Percentiles rank a stretch among this genome's conserved stretches.
These are phyloP conservation scores for Chlorella sp. DNA, from an alignment of 139 green algal species.

Conservation along the genomic window DNA sequence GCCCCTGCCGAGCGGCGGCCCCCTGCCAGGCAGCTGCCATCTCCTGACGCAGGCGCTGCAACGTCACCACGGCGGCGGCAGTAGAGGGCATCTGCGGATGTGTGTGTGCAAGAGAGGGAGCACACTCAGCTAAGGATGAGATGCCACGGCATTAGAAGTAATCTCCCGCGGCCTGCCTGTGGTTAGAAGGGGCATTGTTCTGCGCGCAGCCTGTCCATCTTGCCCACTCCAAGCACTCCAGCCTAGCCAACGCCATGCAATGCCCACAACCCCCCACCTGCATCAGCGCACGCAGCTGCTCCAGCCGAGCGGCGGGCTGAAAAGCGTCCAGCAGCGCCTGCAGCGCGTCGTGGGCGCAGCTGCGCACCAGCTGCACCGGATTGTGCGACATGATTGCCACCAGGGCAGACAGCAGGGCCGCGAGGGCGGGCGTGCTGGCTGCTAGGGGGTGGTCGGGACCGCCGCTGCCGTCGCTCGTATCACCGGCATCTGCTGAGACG, in stretches of 20 bases:
- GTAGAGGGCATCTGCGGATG: constrained; percentile 12
- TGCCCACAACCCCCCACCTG: not conserved
- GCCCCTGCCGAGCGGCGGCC: not conserved
- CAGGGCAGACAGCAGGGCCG: constrained; percentile 5
- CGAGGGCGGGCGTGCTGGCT: not conserved
- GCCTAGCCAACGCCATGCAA: not conserved
- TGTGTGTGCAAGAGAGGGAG: too few relatives aligned
- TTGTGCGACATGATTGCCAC: constrained; percentile 38
- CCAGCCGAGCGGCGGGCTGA: not conserved
- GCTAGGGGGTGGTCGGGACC: not conserved
- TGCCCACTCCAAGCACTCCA: too few relatives aligned
- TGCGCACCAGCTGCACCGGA: constrained; percentile 36
- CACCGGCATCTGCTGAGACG: not conserved
- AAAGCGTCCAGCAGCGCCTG: constrained; percentile 22
- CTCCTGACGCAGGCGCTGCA: constrained; percentile 45
- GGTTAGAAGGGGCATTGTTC: too few relatives aligned
- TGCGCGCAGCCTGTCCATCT: not conserved
- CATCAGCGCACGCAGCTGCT: constrained; percentile 6
- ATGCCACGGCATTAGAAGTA: too few relatives aligned
- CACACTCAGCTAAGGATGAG: too few relatives aligned
- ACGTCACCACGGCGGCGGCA: constrained; percentile 8
- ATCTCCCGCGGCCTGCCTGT: too few relatives aligned
- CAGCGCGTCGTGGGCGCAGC: constrained; percentile 37
- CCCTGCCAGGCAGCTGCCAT: constrained; percentile 24
- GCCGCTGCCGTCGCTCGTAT: not conserved